Evolutionary conservation across 2,329 filamentous ascomycete genomes (phyloP).

Genomic region (Graphiopsis chlorocephala): DNA sequence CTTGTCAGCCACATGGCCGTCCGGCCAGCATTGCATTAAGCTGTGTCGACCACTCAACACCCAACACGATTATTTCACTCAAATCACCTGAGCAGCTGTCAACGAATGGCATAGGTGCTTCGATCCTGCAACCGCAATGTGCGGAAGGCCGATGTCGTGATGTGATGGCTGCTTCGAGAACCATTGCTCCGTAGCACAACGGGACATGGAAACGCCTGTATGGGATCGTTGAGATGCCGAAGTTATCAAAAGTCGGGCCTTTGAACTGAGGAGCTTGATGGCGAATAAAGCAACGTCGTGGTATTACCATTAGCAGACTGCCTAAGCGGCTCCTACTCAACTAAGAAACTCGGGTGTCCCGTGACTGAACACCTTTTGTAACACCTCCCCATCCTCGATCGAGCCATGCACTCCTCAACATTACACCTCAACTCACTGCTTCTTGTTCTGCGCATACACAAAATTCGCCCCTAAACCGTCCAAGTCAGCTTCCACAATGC

Average conservation of each 20-base stretch:
- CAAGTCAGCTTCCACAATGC: conserved; percentile 3
- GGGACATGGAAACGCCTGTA: background rate
- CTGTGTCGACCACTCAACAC: background rate
- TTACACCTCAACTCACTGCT: conserved; percentile 38
- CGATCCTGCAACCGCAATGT: background rate
- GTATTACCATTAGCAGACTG: background rate
- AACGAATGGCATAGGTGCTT: background rate
- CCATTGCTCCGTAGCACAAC: background rate
- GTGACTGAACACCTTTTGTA: background rate
- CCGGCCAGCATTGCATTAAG: background rate
- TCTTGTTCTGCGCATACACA: conserved; percentile 48
- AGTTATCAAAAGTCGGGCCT: background rate
- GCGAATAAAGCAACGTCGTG: background rate
- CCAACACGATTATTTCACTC: background rate
- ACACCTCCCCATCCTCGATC: background rate
- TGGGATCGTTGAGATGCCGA: background rate
- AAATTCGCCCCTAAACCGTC: conserved; percentile 41
- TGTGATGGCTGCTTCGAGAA: background rate
- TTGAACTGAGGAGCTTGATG: background rate
- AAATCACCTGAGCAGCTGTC: background rate
- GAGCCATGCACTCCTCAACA: background rate
- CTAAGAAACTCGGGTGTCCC: background rate
- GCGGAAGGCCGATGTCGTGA: background rate
- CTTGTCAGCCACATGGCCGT: background rate
- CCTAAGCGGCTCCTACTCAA: background rate